A percentile compares a stretch with the other conserved stretches of the same genome.
These are phyloP conservation scores for Mycena crocata DNA, from an alignment of 768 basidiomycete species.

Conservation along the genomic window DNA sequence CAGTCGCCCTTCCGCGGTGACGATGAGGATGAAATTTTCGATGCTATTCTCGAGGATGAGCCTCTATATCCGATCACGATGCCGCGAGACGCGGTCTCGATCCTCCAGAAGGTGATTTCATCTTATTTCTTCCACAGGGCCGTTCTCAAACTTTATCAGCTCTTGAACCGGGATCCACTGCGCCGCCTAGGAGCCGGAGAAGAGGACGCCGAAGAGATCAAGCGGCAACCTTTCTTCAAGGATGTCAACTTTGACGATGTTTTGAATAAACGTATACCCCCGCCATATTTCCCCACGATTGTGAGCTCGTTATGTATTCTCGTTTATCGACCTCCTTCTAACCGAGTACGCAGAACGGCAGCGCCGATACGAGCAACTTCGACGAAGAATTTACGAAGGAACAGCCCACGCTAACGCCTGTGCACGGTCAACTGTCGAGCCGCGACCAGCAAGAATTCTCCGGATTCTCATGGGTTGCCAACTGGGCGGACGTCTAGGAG, in stretches of 20 bases:
- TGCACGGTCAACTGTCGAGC: slow-evolving; percentile 91
- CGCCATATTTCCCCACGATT: slow-evolving; percentile 97
- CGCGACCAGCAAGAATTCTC: slow-evolving; percentile 96
- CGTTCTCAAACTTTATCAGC: slow-evolving; percentile 55
- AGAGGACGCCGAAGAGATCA: slow-evolving; percentile 96
- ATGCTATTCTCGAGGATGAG: slow-evolving; percentile 98
- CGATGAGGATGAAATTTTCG: slow-evolving; percentile 99
- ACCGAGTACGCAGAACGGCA: slow-evolving; percentile 69
- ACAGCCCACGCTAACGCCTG: slow-evolving; percentile 96
- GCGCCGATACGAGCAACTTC: slow-evolving; percentile 92
- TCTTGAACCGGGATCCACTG: slow-evolving; percentile 90
- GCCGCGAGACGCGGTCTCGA: slow-evolving; percentile 96
- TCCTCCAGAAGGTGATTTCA: slow-evolving; percentile 84
- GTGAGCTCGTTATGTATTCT: slow-evolving; percentile 59
- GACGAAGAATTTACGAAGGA: slow-evolving; percentile 98
- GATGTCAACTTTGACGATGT: slow-evolving; percentile 98
- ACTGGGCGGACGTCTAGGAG: slow-evolving; percentile 64
- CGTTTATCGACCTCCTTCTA: slow-evolving; percentile 17
- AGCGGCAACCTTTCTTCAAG: slow-evolving; percentile 97
- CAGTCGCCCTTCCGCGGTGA: slow-evolving; percentile 99
- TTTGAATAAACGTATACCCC: slow-evolving; percentile 95
- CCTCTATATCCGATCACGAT: slow-evolving; percentile 99
- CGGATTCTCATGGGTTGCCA: slow-evolving; percentile 94
- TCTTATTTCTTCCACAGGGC: background rate
- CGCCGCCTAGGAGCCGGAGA: slow-evolving; percentile 93